phyloP scores from a whole-genome alignment of 1,284 basidiomycete genomes.

The Cryptococcus hybrid region DNA sequence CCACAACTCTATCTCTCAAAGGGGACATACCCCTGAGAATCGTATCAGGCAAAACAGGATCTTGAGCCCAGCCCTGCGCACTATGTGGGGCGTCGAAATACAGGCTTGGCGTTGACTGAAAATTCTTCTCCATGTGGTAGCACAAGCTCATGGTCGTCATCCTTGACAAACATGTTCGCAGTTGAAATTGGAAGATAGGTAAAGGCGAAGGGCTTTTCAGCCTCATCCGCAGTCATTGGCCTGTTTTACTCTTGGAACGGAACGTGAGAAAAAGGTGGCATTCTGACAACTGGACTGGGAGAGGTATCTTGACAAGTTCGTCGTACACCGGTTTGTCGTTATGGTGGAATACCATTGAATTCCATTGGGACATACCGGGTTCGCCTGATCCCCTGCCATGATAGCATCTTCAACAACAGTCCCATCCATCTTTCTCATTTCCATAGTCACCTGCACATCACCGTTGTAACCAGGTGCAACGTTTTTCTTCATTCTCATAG shows the following conservation, averaged over 20 bases:
- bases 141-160: slow-evolving; percentile 82
- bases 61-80: slow-evolving; percentile 60
- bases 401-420: slow-evolving; percentile 64
- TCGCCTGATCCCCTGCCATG: slow-evolving; percentile 86
- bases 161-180: slow-evolving; percentile 76
- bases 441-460: slow-evolving; percentile 87
- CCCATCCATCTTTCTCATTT: slow-evolving; percentile 78
- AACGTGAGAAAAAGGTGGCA: slow-evolving; percentile 96
- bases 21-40: slow-evolving; percentile 63
- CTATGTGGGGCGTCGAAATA: slow-evolving; percentile 70
- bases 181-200: slow-evolving; percentile 84
- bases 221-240: slow-evolving; percentile 24
- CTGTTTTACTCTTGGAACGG: slow-evolving; percentile 64
- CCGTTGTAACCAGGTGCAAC: slow-evolving; percentile 21
- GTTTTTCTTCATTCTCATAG: slow-evolving; percentile 42
- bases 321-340: slow-evolving; percentile 87
- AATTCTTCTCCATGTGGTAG: slow-evolving; percentile 72
- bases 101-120: slow-evolving; percentile 61
- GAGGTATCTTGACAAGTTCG: slow-evolving; percentile 83
- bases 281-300: slow-evolving; percentile 63
- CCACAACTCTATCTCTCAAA: slow-evolving; percentile 71
- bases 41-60: slow-evolving; percentile 23
- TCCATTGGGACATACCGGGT: slow-evolving; percentile 70
- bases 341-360: slow-evolving; percentile 84
- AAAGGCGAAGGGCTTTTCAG: slow-evolving; percentile 84